A percentile compares a stretch with the other conserved stretches of the same genome.
These are phyloP conservation scores for Leccinum longicurvipes DNA, from an alignment of 768 basidiomycete species.

Conservation along the genomic window DNA sequence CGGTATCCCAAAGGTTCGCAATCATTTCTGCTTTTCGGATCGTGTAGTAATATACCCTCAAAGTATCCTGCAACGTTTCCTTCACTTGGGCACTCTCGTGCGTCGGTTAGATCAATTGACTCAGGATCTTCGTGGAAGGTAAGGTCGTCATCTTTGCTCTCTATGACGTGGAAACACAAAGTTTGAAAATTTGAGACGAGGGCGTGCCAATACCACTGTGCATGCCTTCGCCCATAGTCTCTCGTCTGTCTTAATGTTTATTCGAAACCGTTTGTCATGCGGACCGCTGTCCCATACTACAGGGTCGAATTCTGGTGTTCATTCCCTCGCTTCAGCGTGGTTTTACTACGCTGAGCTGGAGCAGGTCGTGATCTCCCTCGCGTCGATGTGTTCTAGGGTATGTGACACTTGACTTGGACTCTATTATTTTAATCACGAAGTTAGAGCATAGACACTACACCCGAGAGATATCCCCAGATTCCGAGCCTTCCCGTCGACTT, in stretches of 20 bases:
- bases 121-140: constrained; percentile 49
- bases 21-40: constrained; percentile 1
- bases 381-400: constrained; percentile 60
- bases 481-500: constrained; percentile 47
- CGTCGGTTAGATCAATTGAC: constrained; percentile 63
- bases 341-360: constrained; percentile 48
- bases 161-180: constrained; percentile 4
- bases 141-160: constrained; percentile 5
- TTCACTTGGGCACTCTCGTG: constrained; percentile 63
- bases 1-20: constrained; percentile 53
- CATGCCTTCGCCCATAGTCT: constrained; percentile 68
- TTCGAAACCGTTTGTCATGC: constrained; percentile 45
- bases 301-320: constrained; percentile 4
- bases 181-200: constrained; percentile 33
- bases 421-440: constrained; percentile 6
- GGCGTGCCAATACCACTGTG: constrained; percentile 49
- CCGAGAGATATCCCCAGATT: constrained; percentile 39
- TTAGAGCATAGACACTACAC: constrained; percentile 33
- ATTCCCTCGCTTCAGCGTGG: constrained; percentile 44
- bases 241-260: constrained; percentile 48
- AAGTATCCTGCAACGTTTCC: constrained; percentile 60
- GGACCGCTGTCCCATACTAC: constrained; percentile 37
- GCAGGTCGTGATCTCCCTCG: constrained; percentile 49
- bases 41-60: neutral
- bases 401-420: constrained; percentile 14